These are phyloP conservation scores for Imleria badia DNA, from an alignment of 768 basidiomycete genomes.

Conservation along the genomic window DNA sequence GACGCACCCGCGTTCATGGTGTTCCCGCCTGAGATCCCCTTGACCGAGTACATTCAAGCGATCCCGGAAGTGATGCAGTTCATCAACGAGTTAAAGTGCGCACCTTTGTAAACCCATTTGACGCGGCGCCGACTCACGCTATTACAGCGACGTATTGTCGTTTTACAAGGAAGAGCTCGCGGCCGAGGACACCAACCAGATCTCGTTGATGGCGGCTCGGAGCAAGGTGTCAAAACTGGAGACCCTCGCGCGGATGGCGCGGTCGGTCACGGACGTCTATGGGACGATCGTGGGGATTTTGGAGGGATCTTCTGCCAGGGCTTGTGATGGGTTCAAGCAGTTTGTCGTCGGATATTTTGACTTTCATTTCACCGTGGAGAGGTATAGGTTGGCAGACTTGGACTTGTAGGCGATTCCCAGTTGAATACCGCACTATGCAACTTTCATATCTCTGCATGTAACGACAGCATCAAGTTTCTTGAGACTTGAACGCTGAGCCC, in stretches of 20 bases:
- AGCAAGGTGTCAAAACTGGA: constrained; percentile 21
- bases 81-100: constrained; percentile 36
- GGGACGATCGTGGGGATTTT: constrained; percentile 21
- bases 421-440: no score
- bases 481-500: no score
- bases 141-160: constrained; percentile 12
- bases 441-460: no score
- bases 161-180: background rate
- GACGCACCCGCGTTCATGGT: background rate
- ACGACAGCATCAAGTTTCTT: no score
- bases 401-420: background rate
- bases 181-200: constrained; percentile 30
- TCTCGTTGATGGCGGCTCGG: constrained; percentile 28
- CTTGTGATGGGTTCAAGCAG: background rate
- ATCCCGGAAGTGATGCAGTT: background rate
- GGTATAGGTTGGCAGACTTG: constrained; percentile 21
- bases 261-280: constrained; percentile 19
- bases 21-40: background rate
- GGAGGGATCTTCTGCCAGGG: constrained; percentile 1
- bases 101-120: background rate
- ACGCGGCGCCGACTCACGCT: background rate
- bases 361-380: constrained; percentile 18
- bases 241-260: constrained; percentile 19
- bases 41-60: background rate
- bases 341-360: constrained; percentile 11